Percentiles rank a stretch among this genome's conserved stretches.
Evolutionary conservation across 192 early-diverging fungal genomes (phyloP).

Genomic region (Coemansia javaensis): DNA sequence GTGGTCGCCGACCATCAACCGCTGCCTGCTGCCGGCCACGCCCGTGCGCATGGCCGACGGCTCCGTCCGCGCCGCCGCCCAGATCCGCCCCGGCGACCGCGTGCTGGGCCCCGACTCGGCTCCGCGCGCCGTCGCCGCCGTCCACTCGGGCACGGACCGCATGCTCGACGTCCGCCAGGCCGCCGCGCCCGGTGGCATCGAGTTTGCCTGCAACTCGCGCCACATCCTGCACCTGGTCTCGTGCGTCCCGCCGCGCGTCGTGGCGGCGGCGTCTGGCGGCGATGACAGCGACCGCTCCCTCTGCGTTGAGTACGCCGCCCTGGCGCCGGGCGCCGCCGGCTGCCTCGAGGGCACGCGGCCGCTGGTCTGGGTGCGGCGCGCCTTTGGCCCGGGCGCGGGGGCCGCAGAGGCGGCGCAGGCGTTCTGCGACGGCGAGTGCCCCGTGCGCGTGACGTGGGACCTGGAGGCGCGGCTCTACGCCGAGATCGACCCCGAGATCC

Average conservation of each 20-base stretch:
- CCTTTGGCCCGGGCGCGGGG: not conserved
- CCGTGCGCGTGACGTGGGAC: constrained; percentile 13
- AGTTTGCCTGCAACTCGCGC: no score
- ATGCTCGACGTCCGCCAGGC: constrained; percentile 22
- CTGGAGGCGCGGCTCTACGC: constrained; percentile 16
- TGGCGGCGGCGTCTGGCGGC: no score
- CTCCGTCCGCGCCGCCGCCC: constrained; percentile 4
- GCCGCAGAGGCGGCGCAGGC: constrained; percentile 4
- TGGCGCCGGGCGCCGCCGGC: not conserved
- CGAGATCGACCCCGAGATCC: constrained; percentile 6
- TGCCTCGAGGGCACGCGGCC: not conserved
- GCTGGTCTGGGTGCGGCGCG: not conserved
- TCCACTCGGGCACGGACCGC: constrained; percentile 17
- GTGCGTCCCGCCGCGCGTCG: not conserved
- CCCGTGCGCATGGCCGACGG: constrained; percentile 59
- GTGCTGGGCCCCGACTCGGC: constrained; percentile 28
- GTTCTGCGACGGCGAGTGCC: not conserved
- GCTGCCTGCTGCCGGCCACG: constrained; percentile 47
- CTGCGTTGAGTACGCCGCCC: constrained; percentile 5
- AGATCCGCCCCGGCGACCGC: constrained; percentile 14
- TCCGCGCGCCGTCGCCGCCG: constrained; percentile 12
- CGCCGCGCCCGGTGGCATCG: not conserved
- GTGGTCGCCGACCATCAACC: constrained; percentile 99
- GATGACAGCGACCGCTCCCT: not conserved
- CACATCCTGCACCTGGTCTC: no score